A percentile compares a stretch with the other conserved stretches of the same genome.
Conservation (phyloP, 169 alveolate genomes). For the Plasmodium ovale region DNA sequence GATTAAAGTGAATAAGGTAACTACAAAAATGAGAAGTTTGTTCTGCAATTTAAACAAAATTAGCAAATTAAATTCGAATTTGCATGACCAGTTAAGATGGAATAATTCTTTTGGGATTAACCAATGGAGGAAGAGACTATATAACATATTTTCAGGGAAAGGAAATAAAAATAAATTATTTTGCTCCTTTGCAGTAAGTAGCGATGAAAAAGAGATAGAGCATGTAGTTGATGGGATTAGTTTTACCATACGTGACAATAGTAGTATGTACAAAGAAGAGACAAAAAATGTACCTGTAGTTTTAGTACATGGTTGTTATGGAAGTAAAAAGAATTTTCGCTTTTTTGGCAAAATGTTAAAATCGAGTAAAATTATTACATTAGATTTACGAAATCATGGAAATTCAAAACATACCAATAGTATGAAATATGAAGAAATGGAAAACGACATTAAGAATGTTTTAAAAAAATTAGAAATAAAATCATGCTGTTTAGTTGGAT, state of each 20-base stretch:
- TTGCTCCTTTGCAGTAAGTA: conserved; percentile 11
- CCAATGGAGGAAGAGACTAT: neutral
- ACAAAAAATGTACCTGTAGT: conserved; percentile 31
- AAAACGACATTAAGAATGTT: conserved; percentile 57
- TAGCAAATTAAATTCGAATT: neutral
- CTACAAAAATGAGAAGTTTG: neutral
- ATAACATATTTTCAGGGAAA: neutral
- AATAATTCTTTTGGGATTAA: neutral
- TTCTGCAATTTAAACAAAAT: neutral
- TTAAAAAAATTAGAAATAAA: conserved; percentile 26
- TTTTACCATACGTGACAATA: conserved; percentile 27
- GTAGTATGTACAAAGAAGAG: conserved; percentile 54
- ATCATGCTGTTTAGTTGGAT: conserved; percentile 68
- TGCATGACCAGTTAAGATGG: neutral
- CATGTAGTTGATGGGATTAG: conserved; percentile 38
- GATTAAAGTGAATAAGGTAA: neutral
- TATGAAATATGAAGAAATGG: conserved; percentile 66
- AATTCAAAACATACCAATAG: conserved; percentile 56
- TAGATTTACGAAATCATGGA: conserved; percentile 73
- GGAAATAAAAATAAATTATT: neutral
- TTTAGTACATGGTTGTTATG: conserved; percentile 71
- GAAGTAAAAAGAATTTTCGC: conserved; percentile 45
- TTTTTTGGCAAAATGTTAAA: conserved; percentile 44
- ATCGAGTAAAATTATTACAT: conserved; percentile 49
- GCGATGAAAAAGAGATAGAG: conserved; percentile 7